Conservation (phyloP, 805 yeast genomes). For the Clavispora phyllophila region DNA sequence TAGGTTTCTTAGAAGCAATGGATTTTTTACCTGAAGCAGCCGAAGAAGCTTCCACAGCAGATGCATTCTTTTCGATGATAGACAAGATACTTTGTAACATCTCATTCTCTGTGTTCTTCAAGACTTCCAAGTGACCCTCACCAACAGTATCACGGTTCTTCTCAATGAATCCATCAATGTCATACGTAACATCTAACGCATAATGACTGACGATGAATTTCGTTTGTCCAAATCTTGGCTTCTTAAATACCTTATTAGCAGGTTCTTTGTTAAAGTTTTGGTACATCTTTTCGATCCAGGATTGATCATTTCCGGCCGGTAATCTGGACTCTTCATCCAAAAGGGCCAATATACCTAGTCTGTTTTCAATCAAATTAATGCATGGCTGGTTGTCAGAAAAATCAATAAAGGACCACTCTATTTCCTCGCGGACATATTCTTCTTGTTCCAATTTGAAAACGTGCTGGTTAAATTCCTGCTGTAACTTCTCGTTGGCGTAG, state of each 20-base stretch:
- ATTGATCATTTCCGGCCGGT: constrained; percentile 89
- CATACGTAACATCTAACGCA: constrained; percentile 90
- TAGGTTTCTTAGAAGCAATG: constrained; percentile 69
- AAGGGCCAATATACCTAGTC: constrained; percentile 79
- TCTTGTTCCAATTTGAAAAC: constrained; percentile 96
- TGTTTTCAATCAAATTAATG: constrained; percentile 84
- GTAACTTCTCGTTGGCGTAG: constrained; percentile 94
- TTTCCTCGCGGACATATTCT: constrained; percentile 85
- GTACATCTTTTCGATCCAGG: constrained; percentile 88
- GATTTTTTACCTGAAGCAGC: constrained; percentile 33
- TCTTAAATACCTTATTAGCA: constrained; percentile 71
- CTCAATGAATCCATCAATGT: constrained; percentile 91
- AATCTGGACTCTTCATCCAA: constrained; percentile 93
- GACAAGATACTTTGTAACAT: constrained; percentile 61
- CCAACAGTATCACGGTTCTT: constrained; percentile 97
- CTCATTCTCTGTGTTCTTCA: constrained; percentile 62
- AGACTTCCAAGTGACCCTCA: constrained; percentile 87
- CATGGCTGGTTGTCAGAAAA: constrained; percentile 97
- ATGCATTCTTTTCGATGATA: constrained; percentile 56
- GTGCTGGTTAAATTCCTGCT: constrained; percentile 96
- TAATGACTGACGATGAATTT: constrained; percentile 89
- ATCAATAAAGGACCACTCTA: constrained; percentile 95
- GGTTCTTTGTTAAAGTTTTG: constrained; percentile 79
- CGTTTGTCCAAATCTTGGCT: constrained; percentile 90
- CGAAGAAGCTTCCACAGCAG: constrained; percentile 40